Evolutionary conservation across 2,329 filamentous ascomycete species (phyloP).

Genomic region (Cytospora piceae): DNA sequence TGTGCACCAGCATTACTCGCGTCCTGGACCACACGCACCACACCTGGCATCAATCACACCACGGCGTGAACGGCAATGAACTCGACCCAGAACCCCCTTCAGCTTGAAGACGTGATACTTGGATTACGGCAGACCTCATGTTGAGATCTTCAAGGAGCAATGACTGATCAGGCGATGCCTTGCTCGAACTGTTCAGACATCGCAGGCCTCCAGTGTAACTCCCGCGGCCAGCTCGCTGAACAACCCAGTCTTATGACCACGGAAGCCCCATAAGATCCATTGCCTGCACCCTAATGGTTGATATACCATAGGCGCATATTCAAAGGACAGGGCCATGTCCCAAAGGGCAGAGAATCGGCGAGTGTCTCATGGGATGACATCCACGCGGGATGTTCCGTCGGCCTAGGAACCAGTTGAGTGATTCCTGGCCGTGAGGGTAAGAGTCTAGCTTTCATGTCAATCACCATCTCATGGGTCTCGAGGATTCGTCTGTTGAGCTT

Average conservation of each 20-base stretch:
- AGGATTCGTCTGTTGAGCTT: background rate
- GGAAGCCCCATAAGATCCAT: background rate
- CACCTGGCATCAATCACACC: background rate
- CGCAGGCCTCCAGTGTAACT: background rate
- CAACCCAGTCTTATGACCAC: background rate
- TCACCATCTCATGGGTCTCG: background rate
- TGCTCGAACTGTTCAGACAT: background rate
- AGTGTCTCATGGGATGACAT: background rate
- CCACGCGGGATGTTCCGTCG: background rate
- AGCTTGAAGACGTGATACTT: background rate
- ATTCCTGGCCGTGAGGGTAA: background rate
- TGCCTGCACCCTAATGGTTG: background rate
- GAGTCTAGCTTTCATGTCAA: too few species aligned
- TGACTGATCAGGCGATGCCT: background rate
- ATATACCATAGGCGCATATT: background rate
- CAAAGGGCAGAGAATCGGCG: background rate
- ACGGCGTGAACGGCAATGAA: background rate
- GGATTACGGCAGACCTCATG: background rate
- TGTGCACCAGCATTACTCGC: background rate
- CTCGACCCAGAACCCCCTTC: background rate
- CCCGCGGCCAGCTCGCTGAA: background rate
- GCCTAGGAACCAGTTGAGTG: background rate
- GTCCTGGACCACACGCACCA: background rate
- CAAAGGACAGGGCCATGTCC: background rate
- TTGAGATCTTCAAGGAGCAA: background rate